Conservation (phyloP, 495 filamentous ascomycete species). For the Penicillium psychrofluorescens region DNA sequence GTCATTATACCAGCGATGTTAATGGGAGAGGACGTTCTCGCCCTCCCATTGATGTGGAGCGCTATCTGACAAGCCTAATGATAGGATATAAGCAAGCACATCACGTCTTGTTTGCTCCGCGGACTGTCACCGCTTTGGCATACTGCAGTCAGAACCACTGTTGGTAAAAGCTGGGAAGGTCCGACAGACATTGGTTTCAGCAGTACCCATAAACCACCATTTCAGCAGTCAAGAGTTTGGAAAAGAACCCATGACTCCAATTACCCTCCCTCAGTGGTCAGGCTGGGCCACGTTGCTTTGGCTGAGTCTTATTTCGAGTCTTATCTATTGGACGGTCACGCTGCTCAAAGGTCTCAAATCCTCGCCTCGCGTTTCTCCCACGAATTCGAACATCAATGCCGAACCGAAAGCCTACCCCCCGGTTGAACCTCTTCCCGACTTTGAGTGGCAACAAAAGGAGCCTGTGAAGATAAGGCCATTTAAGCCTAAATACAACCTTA, state of each 20-base stretch:
- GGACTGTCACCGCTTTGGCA: no score
- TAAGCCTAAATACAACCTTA: slow-evolving; percentile 61
- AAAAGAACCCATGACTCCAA: not conserved
- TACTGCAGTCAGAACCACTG: no score
- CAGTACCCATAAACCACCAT: no score
- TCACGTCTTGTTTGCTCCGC: no score
- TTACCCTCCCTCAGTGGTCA: not conserved
- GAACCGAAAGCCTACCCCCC: slow-evolving; percentile 12
- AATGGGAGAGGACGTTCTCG: no score
- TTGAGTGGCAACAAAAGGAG: slow-evolving; percentile 47
- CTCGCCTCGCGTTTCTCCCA: not conserved
- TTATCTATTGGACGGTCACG: not conserved
- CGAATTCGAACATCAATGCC: not conserved
- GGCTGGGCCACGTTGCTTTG: slow-evolving; percentile 2
- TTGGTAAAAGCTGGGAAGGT: no score
- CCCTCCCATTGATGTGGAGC: no score
- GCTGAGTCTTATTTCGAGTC: not conserved
- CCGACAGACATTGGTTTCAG: no score
- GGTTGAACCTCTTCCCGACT: slow-evolving; percentile 45
- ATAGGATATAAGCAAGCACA: no score
- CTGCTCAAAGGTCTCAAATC: not conserved
- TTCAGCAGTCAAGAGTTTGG: no score
- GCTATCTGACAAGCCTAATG: no score
- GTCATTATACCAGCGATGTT: not conserved
- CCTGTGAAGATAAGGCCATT: slow-evolving; percentile 58